Evolutionary conservation across 257 asterid species (phyloP).

Genomic region (Solanum chiquidenum): DNA sequence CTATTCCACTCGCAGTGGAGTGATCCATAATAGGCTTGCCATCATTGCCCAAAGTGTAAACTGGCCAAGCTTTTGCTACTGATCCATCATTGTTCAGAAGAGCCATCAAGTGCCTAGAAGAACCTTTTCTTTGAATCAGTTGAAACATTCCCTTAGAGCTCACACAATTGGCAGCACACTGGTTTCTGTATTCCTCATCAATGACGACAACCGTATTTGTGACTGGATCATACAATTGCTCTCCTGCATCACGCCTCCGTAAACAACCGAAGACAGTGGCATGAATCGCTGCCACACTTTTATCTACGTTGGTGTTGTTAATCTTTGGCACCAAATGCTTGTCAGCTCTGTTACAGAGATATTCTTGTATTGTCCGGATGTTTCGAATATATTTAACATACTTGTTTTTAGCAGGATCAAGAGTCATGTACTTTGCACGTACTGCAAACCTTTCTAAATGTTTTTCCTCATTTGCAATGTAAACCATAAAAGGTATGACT

Average conservation of each 20-base stretch:
- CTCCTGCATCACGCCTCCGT: conserved; percentile 79
- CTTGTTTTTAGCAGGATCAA: conserved; percentile 95
- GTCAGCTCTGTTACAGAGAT: conserved; percentile 91
- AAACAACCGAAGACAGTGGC: conserved; percentile 95
- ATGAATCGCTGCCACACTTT: conserved; percentile 91
- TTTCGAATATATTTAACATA: conserved; percentile 87
- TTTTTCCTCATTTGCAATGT: conserved; percentile 86
- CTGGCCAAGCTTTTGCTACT: conserved; percentile 99
- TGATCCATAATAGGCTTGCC: conserved; percentile 38
- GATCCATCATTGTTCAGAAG: conserved; percentile 87
- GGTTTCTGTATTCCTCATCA: conserved; percentile 91
- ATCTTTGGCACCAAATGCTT: conserved; percentile 95
- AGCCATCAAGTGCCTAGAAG: conserved; percentile 90
- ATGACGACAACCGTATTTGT: conserved; percentile 66
- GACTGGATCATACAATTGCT: conserved; percentile 61
- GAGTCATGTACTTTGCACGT: conserved; percentile 97
- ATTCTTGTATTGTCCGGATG: conserved; percentile 93
- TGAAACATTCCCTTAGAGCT: conserved; percentile 97
- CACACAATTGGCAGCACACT: conserved; percentile 81
- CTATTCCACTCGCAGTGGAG: conserved; percentile 31
- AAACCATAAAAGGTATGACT: conserved; percentile 91
- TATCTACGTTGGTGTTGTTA: conserved; percentile 93
- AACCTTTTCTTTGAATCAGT: conserved; percentile 89
- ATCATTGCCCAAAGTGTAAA: conserved; percentile 37
- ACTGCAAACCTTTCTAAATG: conserved; percentile 97